Conservation (phyloP, 352 stramenopile genomes). For the Phytopythium delawarense region DNA sequence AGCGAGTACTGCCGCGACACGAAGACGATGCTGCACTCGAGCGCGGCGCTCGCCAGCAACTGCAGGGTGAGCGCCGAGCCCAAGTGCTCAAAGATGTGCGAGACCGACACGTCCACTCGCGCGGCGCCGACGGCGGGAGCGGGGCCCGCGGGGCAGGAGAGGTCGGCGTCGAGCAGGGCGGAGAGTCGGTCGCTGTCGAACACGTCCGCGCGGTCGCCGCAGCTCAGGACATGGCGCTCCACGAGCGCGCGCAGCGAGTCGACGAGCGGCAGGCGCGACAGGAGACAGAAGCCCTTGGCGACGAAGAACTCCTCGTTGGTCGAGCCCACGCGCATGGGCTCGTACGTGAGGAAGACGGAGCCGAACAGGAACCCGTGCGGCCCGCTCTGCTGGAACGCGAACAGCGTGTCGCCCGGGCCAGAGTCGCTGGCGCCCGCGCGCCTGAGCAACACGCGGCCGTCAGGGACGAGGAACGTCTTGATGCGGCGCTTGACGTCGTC, state of each 20-base stretch:
- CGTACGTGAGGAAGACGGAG: constrained; percentile 76
- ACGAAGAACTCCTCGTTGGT: constrained; percentile 46
- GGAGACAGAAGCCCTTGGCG: constrained; percentile 63
- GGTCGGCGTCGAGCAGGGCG: constrained; percentile 36
- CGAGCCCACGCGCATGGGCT: constrained; percentile 37
- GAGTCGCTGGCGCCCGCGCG: constrained; percentile 16
- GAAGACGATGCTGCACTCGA: constrained; percentile 88
- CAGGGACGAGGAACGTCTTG: constrained; percentile 72
- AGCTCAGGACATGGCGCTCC: constrained; percentile 41
- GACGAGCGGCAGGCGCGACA: constrained; percentile 63
- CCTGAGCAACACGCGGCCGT: constrained; percentile 50
- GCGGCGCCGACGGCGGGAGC: neutral
- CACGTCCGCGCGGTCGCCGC: constrained; percentile 28
- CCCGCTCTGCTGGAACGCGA: constrained; percentile 76
- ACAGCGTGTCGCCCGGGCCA: constrained; percentile 52
- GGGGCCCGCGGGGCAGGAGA: constrained; percentile 15
- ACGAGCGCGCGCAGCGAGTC: constrained; percentile 52
- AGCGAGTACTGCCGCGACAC: constrained; percentile 81
- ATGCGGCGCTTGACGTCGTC: constrained; percentile 55
- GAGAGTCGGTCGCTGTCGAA: constrained; percentile 44
- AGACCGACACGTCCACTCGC: constrained; percentile 62
- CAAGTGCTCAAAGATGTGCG: constrained; percentile 66
- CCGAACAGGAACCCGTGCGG: constrained; percentile 70
- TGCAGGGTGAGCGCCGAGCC: constrained; percentile 62
- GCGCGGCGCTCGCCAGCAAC: constrained; percentile 72